Evolutionary conservation across 2,329 filamentous ascomycete genomes (phyloP).

Genomic region (Rhytidhysteron rufulum): DNA sequence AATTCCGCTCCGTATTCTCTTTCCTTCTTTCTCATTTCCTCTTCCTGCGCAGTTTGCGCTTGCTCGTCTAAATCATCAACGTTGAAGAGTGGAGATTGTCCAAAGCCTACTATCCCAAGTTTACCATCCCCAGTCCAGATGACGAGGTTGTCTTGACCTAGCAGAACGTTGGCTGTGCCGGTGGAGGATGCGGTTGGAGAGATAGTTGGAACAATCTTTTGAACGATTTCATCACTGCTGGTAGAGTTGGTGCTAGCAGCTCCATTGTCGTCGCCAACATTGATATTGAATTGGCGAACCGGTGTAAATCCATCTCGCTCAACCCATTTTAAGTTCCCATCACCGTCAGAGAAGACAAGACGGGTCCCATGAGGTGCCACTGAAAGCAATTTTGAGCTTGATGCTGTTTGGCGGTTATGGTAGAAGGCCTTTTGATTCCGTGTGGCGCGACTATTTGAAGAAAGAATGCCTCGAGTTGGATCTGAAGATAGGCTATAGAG

Average conservation of each 20-base stretch:
- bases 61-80: slow-evolving; percentile 29
- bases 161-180: slow-evolving; percentile 6
- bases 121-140: slow-evolving; percentile 83
- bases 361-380: slow-evolving; percentile 77
- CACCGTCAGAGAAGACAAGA: slow-evolving; percentile 78
- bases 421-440: slow-evolving; percentile 41
- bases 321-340: slow-evolving; percentile 84
- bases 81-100: slow-evolving; percentile 26
- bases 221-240: slow-evolving; percentile 60
- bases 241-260: slow-evolving; percentile 11
- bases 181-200: slow-evolving; percentile 24
- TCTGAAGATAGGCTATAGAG: slow-evolving; percentile 64
- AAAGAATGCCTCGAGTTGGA: slow-evolving; percentile 28
- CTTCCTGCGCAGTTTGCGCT: slow-evolving; percentile 41
- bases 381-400: slow-evolving; percentile 74
- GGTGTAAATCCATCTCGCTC: slow-evolving; percentile 70
- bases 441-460: slow-evolving; percentile 23
- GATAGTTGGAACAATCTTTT: slow-evolving; percentile 66
- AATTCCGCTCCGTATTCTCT: slow-evolving; percentile 65
- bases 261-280: slow-evolving; percentile 26
- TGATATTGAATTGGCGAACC: slow-evolving; percentile 57
- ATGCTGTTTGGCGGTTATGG: slow-evolving; percentile 76
- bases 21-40: slow-evolving; percentile 53
- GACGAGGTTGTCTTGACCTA: slow-evolving; percentile 61
- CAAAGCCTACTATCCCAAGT: slow-evolving; percentile 63